These are phyloP conservation scores for Gentiana straminea DNA, from an alignment of 257 asterid genomes.

Conservation along the genomic window DNA sequence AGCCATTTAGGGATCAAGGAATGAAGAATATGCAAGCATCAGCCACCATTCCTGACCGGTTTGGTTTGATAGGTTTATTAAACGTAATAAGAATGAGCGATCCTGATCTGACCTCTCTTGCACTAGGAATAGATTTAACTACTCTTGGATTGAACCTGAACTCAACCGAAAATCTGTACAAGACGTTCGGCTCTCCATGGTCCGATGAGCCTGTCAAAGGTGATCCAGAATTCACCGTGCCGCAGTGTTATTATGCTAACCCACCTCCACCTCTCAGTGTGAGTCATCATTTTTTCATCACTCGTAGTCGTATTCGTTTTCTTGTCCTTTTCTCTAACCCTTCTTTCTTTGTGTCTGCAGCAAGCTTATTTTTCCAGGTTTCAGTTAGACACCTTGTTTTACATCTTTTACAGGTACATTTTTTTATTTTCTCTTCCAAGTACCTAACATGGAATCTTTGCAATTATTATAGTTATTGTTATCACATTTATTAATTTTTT, in stretches of 20 bases:
- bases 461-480: background rate
- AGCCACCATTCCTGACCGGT: slow-evolving; percentile 58
- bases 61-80: slow-evolving; percentile 83
- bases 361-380: slow-evolving; percentile 79
- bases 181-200: slow-evolving; percentile 92
- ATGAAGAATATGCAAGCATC: slow-evolving; percentile 58
- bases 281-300: slow-evolving; percentile 19
- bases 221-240: slow-evolving; percentile 84
- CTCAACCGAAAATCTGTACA: slow-evolving; percentile 82
- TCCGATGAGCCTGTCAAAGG: slow-evolving; percentile 93
- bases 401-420: slow-evolving; percentile 67
- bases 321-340: slow-evolving; percentile 23
- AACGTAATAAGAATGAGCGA: slow-evolving; percentile 83
- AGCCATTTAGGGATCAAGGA: slow-evolving; percentile 82
- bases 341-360: slow-evolving; percentile 38
- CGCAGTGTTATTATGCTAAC: slow-evolving; percentile 82
- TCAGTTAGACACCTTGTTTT: slow-evolving; percentile 80
- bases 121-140: slow-evolving; percentile 92
- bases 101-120: slow-evolving; percentile 82
- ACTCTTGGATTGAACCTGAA: slow-evolving; percentile 91
- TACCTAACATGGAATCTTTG: background rate
- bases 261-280: slow-evolving; percentile 81
- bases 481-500: slow-evolving; percentile 10
- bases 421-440: no score
- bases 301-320: slow-evolving; percentile 1